A percentile compares a stretch with the other conserved stretches of the same genome.
Evolutionary conservation across 164 flowering plant genomes (phyloP).

Genomic region (Warburgia ugandensis): DNA sequence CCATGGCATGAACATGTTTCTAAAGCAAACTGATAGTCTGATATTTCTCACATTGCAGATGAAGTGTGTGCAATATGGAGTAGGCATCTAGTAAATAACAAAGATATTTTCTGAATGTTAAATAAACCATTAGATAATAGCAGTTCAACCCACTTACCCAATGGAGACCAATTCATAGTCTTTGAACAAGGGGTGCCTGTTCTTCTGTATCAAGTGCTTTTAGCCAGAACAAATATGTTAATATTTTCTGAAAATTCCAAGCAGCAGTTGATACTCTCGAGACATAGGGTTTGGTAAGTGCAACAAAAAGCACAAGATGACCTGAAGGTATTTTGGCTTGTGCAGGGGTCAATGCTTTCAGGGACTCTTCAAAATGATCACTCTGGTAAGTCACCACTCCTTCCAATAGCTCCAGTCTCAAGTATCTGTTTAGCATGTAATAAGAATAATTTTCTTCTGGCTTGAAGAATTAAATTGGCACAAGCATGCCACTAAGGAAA

Average conservation of each 20-base stretch:
- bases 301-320: constrained; percentile 11
- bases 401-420: constrained; percentile 87
- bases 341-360: constrained; percentile 52
- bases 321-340: constrained; percentile 59
- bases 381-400: constrained; percentile 85
- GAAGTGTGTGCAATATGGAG: too few species aligned
- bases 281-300: too few species aligned
- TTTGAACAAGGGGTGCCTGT: too few species aligned
- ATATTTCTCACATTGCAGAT: too few species aligned
- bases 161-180: constrained; percentile 46
- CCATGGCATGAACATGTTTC: too few species aligned
- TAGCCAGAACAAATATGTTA: too few species aligned
- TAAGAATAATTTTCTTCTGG: constrained; percentile 6
- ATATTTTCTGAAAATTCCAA: not conserved
- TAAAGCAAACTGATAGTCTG: too few species aligned
- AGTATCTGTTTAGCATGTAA: constrained; percentile 31
- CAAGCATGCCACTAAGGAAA: not conserved
- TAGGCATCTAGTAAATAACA: not conserved
- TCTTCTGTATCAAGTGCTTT: too few species aligned
- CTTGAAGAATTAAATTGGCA: too few species aligned
- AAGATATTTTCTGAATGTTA: not conserved
- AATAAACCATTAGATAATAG: not conserved
- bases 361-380: constrained; percentile 48
- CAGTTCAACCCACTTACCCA: constrained; percentile 40
- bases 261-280: too few species aligned